Evolutionary conservation across 108 stramenopile species (phyloP), one percentile per base, ranked within the genome.

Genomic region (Bacterosira constricta): DNA sequence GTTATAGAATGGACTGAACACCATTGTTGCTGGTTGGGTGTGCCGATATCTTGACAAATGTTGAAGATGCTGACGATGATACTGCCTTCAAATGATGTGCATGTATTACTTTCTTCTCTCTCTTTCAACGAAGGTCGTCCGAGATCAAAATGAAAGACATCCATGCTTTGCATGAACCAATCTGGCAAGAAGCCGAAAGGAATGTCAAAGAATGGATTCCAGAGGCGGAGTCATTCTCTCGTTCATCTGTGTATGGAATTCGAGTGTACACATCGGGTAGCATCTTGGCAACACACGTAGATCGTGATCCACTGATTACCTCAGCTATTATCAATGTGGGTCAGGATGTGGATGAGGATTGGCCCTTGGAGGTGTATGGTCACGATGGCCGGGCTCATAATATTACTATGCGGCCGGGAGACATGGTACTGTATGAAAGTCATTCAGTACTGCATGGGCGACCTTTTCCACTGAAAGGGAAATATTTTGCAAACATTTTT

Each of bases 401-500:
- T 82, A 87, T 98, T 27, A 98, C 97, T 11, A 90, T 98, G 90
- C 82, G 86, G 63, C 95, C 96, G 15, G 96, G 97, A 39, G 91
- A 94, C 47, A 76, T 92, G 79, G 84, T 94, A 34, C 42, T 81
- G 45, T 97, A 96, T 75, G 97, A 97, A 72, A 83, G 79, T 32
- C 91, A 93, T 53, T 85, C 88, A 8, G 88, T 96, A 18, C 42
- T 95, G 46, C 97, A 97, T 64, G 92, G 96, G 9, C 80, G 96
- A 21, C 96, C 96, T n/a, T 92, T 92, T 55, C 82, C 94, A 7
- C 58, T 97, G 36, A 85, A 92, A 60, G 74, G 96, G 86, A 31
- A 65, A 62, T 92, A 66, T 42, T 88, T 83, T 63, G 92, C 94
- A 10, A 95, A 96, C 66, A 84, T 93, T 47, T 97, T 96, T 69